phyloP scores from a whole-genome alignment of 202 grass and related monocot species.

The Cymbopogon flexuosus region DNA sequence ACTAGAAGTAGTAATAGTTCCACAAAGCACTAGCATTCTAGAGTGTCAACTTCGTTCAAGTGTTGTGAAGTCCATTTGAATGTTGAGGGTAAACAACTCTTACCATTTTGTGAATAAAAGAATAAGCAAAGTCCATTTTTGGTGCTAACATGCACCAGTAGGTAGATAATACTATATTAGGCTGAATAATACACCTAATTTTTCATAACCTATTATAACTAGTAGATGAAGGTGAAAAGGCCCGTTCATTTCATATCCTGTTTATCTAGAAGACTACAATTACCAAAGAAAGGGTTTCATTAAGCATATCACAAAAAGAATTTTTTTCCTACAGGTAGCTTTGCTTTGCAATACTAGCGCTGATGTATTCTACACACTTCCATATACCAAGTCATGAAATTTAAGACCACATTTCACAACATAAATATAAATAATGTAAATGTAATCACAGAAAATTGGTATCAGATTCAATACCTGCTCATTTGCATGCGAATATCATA shows the following conservation, averaged over 20 bases:
- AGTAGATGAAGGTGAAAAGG: background rate
- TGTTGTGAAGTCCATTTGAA: background rate
- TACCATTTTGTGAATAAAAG: background rate
- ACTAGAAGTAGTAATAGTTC: background rate
- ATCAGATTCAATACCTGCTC: conserved; percentile 16
- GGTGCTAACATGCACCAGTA: background rate
- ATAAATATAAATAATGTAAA: background rate
- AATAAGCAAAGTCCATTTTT: background rate
- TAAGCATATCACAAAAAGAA: background rate
- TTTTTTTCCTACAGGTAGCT: background rate
- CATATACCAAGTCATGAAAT: background rate
- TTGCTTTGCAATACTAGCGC: background rate
- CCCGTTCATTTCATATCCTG: background rate
- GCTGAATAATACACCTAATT: background rate
- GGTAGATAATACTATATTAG: background rate
- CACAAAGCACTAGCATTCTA: background rate
- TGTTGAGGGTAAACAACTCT: background rate
- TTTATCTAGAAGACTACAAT: background rate
- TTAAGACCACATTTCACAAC: background rate
- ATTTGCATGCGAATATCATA: background rate
- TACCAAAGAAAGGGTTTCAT: background rate
- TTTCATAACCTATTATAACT: background rate
- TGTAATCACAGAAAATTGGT: background rate
- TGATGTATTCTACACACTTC: background rate
- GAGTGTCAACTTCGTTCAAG: background rate